Evolutionary conservation across 495 filamentous ascomycete genomes (phyloP).

Genomic region (Hypomontagnella submonticulosa): DNA sequence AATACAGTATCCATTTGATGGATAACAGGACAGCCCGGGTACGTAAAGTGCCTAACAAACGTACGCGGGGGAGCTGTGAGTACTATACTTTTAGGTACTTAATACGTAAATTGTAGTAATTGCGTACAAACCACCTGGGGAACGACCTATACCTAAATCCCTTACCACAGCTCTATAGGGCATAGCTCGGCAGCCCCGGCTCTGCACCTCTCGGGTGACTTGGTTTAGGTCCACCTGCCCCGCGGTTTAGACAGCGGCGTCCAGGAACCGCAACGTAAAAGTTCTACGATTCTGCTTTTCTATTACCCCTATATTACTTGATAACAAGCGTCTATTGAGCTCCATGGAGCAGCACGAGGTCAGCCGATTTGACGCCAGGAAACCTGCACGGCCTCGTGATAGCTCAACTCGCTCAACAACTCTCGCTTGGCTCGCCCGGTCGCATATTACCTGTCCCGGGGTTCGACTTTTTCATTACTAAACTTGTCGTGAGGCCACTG

Average conservation of each 20-base stretch:
- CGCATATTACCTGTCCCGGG: slow-evolving; percentile 26
- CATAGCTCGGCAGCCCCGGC: slow-evolving; percentile 37
- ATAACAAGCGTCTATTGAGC: slow-evolving; percentile 44
- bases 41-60: background rate
- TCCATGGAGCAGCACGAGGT: slow-evolving; percentile 45
- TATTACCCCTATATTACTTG: slow-evolving; percentile 53
- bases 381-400: slow-evolving; percentile 46
- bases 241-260: slow-evolving; percentile 40
- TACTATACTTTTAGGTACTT: slow-evolving; percentile 21
- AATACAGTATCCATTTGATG: too few relatives aligned
- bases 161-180: slow-evolving; percentile 23
- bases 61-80: background rate
- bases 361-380: slow-evolving; percentile 48
- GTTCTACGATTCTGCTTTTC: slow-evolving; percentile 41
- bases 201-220: slow-evolving; percentile 45
- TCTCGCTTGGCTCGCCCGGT: slow-evolving; percentile 34
- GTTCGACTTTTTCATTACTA: slow-evolving; percentile 40
- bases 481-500: slow-evolving; percentile 42
- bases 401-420: slow-evolving; percentile 24
- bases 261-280: slow-evolving; percentile 44
- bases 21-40: background rate
- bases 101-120: slow-evolving; percentile 23
- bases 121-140: background rate
- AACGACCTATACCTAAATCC: background rate
- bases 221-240: slow-evolving; percentile 36